Evolutionary conservation across 2,329 filamentous ascomycete species (phyloP), one percentile per base, ranked within the genome.

Genomic region (Xylaria sp.): DNA sequence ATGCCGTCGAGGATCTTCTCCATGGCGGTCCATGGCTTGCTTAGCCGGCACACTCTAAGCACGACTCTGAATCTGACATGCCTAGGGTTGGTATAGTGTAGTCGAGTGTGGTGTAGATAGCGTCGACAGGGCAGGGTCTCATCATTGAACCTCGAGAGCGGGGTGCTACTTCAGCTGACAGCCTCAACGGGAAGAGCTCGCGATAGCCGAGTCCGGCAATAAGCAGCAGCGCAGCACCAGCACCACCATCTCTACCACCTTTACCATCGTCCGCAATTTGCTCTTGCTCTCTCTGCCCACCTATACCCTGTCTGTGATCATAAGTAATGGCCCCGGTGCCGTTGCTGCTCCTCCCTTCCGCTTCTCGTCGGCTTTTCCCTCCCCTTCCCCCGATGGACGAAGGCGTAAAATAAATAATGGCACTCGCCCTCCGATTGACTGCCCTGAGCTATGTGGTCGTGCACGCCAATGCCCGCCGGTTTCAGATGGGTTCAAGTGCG

Each of bases 371-470:
- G 46, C 25, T 46, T 57, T 34, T 32, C 25, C 56, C 46, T 59
- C 71, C 60, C 63, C 52, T 23, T 58, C 63, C 61, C 69, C 69
- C 66, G 74, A 76, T 74, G 74, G 74, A 69, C 67, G 71, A 67
- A 72, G 62, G 74, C 68, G 70, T 68, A 68, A 73, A 72, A 70
- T 56, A 28, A 28, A 28, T 28, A 28, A 78, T 78, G 76, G 73
- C 73, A 71, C 74, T 73, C 71, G 71, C 71, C 69, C 73, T 75
- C 70, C 76, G 74, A 72, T 74, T 77, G 75, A 74, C 74, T 59
- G 69, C 73, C 66, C 72, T 78, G 73, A 74, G 74, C 72, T 76
- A 71, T 69, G 75, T 72, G 69, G 71, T 76, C 70, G 73, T 70
- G 54, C 65, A 57, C 64, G 73, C 73, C 51, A 64, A 76, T 70